Conservation (phyloP, 345 rosid genomes). For the Salix udensis region DNA sequence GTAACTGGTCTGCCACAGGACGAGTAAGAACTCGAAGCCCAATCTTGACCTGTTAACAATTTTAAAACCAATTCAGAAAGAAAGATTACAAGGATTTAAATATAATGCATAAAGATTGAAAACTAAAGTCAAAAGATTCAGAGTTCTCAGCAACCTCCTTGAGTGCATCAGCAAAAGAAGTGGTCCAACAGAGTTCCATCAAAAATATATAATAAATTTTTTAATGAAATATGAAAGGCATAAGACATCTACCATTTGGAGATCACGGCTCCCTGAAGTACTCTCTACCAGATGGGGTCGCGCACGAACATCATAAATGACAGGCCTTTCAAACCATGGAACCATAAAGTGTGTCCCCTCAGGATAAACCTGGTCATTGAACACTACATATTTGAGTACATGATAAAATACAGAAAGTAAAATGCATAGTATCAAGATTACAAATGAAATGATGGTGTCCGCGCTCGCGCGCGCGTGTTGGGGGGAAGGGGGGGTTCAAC, state of each 20-base stretch:
- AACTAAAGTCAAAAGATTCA: background rate
- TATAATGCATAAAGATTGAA: background rate
- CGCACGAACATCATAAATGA: conserved; percentile 91
- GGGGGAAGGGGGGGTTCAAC: background rate
- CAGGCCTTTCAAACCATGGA: conserved; percentile 91
- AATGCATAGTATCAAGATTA: background rate
- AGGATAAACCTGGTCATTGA: conserved; percentile 63
- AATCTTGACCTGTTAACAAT: conserved; percentile 65
- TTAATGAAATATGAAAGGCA: background rate
- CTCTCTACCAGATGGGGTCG: conserved; percentile 88
- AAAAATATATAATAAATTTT: background rate
- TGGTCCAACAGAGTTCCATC: background rate
- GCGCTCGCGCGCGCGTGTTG: too few species aligned
- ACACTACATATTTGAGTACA: background rate
- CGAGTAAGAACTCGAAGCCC: conserved; percentile 95
- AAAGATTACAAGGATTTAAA: background rate
- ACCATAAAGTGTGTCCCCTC: conserved; percentile 91
- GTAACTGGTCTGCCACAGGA: conserved; percentile 64
- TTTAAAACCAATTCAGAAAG: conserved; percentile 7
- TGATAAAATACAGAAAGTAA: background rate
- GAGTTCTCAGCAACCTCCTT: background rate
- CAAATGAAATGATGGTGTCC: background rate
- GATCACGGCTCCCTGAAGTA: conserved; percentile 93
- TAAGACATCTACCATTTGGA: conserved; percentile 64
- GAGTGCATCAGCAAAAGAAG: background rate